Base-by-base conservation (phyloP, 768 basidiomycete species). In the Psilocybe azurescens region DNA sequence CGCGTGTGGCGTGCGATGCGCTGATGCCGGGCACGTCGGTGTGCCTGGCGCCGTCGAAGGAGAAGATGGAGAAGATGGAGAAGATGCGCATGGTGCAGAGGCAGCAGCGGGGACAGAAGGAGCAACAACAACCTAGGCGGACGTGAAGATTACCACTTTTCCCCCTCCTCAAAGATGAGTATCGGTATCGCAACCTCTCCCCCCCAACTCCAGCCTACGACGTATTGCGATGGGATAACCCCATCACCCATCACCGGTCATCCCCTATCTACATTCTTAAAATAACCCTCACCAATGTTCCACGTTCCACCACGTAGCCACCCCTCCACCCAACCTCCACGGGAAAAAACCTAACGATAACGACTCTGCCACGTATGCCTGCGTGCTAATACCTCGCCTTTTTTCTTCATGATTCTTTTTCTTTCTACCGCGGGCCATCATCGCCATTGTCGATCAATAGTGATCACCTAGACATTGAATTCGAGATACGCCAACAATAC, bases 21-120 rank as follows among this genome's bases (percentile, higher is more conserved):
- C 72, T 90, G n/a, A 80, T 81, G 69, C 87, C 87, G 0, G 88
- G 88, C 16, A 81, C 79, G 16, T 80, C 81, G 0, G 73, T 90
- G n/a, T 90, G 89, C 67, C 66, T 89, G 8, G 88, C 88, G n/a
- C 64, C 56, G 14, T 32, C 65, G 24, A 58, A 59, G 14, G 28
- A 24, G n/a, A 44, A n/a, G 52, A 59, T 47, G 39, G 52, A 36
- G 38, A 38, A 33, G 28, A 52, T 58, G 41, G 41, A 44, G 29
- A 59, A 39, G 39, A 11, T 54, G 41, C 33, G 49, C 16, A 30
- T n/a, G 20, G 32, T 28, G 11, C 41, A 44, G 41, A 13, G 6
- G n/a, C 41, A 44, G n/a, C 41, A 44, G 14, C 41, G n/a, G 38
- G 38, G 9, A 8, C 7, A 39, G 38, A 8, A 14, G 8, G 38